Percentiles rank a stretch among this genome's conserved stretches.
These are phyloP conservation scores for Filosporella fistucella DNA, from an alignment of 495 filamentous ascomycete genomes.

Conservation along the genomic window DNA sequence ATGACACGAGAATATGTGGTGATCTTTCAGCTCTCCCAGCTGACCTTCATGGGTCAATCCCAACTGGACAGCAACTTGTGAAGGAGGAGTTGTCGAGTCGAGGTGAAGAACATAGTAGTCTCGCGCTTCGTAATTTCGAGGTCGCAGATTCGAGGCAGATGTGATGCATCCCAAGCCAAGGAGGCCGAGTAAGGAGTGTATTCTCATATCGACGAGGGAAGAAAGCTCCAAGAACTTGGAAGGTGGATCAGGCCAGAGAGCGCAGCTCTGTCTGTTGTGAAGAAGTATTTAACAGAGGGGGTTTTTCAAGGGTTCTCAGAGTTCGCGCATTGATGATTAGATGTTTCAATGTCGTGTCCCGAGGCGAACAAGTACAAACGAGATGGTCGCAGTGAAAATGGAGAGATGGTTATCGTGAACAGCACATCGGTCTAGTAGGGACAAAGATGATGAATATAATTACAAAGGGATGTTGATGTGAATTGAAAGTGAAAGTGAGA, in stretches of 20 bases:
- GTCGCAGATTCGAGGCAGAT: slow-evolving; percentile 39
- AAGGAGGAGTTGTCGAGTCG: slow-evolving; percentile 47
- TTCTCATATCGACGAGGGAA: slow-evolving; percentile 12
- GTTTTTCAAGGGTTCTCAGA: slow-evolving; percentile 3
- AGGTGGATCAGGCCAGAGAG: not conserved
- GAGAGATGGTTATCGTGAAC: too few species aligned
- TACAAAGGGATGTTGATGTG: too few species aligned
- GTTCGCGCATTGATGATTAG: slow-evolving; percentile 15
- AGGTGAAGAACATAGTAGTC: slow-evolving; percentile 75
- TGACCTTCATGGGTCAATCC: slow-evolving; percentile 79
- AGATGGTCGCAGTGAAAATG: too few species aligned
- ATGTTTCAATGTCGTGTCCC: slow-evolving; percentile 4
- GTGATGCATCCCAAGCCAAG: slow-evolving; percentile 35
- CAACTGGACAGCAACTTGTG: slow-evolving; percentile 65
- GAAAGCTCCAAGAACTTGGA: not conserved
- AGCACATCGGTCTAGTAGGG: too few species aligned
- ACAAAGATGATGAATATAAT: too few species aligned
- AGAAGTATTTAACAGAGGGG: slow-evolving; percentile 1
- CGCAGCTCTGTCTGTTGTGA: not conserved
- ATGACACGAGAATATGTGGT: slow-evolving; percentile 78
- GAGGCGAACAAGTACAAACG: not conserved
- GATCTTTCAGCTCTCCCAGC: slow-evolving; percentile 73
- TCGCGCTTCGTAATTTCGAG: slow-evolving; percentile 38
- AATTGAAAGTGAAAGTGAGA: too few species aligned
- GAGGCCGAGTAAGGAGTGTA: slow-evolving; percentile 26